These are phyloP conservation scores for Staphylotrichum longicolle DNA, from an alignment of 495 filamentous ascomycete genomes.

Conservation along the genomic window DNA sequence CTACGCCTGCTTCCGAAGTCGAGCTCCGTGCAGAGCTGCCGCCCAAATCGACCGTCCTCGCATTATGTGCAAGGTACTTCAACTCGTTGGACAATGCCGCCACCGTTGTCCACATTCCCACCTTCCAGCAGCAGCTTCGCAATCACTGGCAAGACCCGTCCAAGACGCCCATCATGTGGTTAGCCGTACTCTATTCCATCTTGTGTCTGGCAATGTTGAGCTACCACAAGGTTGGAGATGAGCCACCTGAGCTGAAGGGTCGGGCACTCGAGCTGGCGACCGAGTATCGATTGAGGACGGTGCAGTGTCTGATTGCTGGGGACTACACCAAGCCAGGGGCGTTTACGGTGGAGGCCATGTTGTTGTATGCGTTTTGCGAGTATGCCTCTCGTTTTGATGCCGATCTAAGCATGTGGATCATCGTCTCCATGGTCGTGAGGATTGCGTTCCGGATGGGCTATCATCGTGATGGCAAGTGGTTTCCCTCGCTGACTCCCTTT, in stretches of 20 bases:
- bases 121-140: conserved; percentile 83
- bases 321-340: conserved; percentile 86
- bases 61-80: conserved; percentile 73
- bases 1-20: conserved; percentile 62
- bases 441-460: conserved; percentile 94
- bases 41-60: conserved; percentile 73
- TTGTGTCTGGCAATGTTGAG: conserved; percentile 89
- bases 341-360: conserved; percentile 84
- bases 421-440: conserved; percentile 75
- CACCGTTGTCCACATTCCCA: conserved; percentile 82
- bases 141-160: conserved; percentile 83
- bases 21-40: conserved; percentile 82
- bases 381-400: conserved; percentile 74
- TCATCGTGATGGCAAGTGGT: conserved; percentile 85
- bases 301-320: conserved; percentile 80
- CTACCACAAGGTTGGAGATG: conserved; percentile 84
- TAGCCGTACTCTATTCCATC: conserved; percentile 84
- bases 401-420: conserved; percentile 78
- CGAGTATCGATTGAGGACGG: conserved; percentile 75
- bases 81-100: conserved; percentile 51
- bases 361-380: conserved; percentile 82
- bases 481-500: conserved; percentile 77
- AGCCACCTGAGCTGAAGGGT: conserved; percentile 77
- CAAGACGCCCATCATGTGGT: conserved; percentile 79
- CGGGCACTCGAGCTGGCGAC: conserved; percentile 74